Evolutionary conservation across 306 rosid genomes (phyloP), one percentile per base, ranked within the genome.

Genomic region (Malus fusca): DNA sequence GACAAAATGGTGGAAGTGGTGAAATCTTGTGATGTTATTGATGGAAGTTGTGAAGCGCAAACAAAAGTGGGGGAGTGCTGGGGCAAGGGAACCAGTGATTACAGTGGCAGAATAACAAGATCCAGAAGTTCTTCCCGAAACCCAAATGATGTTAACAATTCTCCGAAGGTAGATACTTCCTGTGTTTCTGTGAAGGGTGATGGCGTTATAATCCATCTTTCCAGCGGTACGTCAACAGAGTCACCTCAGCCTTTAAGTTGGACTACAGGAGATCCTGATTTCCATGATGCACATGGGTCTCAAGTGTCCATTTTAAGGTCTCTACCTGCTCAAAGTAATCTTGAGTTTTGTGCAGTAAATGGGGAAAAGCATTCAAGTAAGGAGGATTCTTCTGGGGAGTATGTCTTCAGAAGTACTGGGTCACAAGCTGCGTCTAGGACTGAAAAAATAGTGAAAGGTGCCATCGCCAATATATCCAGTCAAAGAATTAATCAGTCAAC

Each of bases 101-200:
- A 55, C 44, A 69, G 43, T 46, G 53, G 71, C 51, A 72, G 82
- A 75, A 63, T 35, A 73, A 68, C 60, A 71, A 70, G 79, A 69
- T 85, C 48, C 26, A 73, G 85, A 74, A 82, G 78, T 81, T 75
- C 85, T 74, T 74, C 26, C 64, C 77, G 70, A 72, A 37, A 83
- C 37, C 33, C 66, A 21, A 73, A 70, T 79, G 67, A 79, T 62
- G 85, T 63, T 72, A 30, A 76, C 15, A 68, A 9, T 78, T 44
- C 33, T 66, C 59, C 78, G 11, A 44, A 74, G 75, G 46, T 83
- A 33, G 60, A 22, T 48, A 71, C 62, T 66, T 78, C 74, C 35
- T 71, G 28, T 58, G 55, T 33, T 23, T 22, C 28, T 56, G 14
- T 25, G 6, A 55, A 31, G 18, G 77, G 31, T 73, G 77, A 56